phyloP scores from a whole-genome alignment of 139 green algal species.

The Micractinium conductrix region DNA sequence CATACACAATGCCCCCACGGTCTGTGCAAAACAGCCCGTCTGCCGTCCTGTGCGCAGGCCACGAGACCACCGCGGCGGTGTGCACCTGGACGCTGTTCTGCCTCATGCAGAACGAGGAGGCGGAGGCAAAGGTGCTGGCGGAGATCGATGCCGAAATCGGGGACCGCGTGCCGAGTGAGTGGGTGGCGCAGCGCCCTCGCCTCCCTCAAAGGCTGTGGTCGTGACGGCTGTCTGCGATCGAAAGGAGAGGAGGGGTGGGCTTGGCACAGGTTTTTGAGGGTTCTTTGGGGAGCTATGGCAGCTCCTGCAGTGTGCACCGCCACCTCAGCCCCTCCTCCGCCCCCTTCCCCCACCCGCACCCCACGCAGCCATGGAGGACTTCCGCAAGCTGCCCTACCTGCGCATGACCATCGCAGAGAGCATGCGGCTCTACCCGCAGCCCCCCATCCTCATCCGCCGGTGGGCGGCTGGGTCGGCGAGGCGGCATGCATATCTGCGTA shows the following conservation, averaged over 20 bases:
- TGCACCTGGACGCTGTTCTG: conserved; percentile 88
- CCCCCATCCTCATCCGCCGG: conserved; percentile 92
- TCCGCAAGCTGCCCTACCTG: conserved; percentile 72
- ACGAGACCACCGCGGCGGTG: conserved; percentile 97
- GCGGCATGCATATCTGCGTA: no score
- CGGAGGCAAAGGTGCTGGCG: conserved; percentile 66
- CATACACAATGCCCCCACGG: background rate
- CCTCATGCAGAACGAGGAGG: conserved; percentile 68
- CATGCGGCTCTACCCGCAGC: conserved; percentile 95
- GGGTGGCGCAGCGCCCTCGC: no score
- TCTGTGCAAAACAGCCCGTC: no score
- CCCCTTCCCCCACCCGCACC: background rate
- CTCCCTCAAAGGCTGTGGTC: no score
- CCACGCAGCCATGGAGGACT: conserved; percentile 71
- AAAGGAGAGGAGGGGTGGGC: no score
- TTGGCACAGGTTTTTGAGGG: no score
- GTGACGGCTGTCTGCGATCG: no score
- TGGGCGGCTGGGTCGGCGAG: background rate
- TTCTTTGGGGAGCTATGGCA: no score
- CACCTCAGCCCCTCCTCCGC: background rate
- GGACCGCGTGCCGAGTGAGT: conserved; percentile 61
- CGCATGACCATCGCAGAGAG: conserved; percentile 82
- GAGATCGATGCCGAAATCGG: conserved; percentile 85
- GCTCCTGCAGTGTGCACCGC: no score
- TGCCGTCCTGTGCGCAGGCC: conserved; percentile 66